Evolutionary conservation across 352 stramenopile genomes (phyloP).

Genomic region (Globisporangium solare): DNA sequence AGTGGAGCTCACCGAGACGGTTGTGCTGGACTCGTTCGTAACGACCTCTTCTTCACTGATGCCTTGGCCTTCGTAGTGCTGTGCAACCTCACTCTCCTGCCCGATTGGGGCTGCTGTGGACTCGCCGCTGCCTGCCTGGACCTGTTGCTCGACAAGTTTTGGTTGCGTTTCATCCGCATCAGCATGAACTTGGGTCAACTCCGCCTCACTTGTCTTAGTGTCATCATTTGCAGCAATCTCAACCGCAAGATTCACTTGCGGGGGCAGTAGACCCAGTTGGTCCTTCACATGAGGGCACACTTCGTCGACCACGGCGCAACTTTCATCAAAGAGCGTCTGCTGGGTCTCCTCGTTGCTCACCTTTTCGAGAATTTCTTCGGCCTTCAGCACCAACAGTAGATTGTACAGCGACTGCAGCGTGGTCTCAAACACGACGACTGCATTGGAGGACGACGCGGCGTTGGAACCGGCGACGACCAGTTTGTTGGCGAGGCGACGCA

Average conservation of each 20-base stretch:
- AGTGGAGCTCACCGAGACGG: background rate
- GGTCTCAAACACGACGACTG: conserved; percentile 76
- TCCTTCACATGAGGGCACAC: conserved; percentile 77
- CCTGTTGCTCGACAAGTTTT: background rate
- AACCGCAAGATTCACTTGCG: conserved; percentile 4
- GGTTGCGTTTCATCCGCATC: background rate
- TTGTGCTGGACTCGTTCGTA: background rate
- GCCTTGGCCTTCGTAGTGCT: background rate
- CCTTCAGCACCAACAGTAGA: conserved; percentile 76
- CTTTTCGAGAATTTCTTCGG: conserved; percentile 67
- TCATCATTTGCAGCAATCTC: background rate
- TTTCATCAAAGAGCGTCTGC: conserved; percentile 64
- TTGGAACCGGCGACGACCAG: conserved; percentile 30
- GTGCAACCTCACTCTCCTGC: conserved; percentile 14
- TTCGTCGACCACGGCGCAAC: conserved; percentile 62
- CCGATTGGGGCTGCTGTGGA: conserved; percentile 4
- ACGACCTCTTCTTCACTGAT: background rate
- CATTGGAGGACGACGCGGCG: conserved; percentile 25
- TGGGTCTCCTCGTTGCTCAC: conserved; percentile 32
- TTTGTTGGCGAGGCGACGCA: conserved; percentile 71
- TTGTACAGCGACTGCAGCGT: conserved; percentile 86
- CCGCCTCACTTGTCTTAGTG: background rate
- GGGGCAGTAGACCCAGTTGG: conserved; percentile 54
- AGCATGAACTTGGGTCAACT: background rate
- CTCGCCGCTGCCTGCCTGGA: no score